phyloP scores from a whole-genome alignment of 805 yeast genomes.

The Myxozyma lipomycoides region DNA sequence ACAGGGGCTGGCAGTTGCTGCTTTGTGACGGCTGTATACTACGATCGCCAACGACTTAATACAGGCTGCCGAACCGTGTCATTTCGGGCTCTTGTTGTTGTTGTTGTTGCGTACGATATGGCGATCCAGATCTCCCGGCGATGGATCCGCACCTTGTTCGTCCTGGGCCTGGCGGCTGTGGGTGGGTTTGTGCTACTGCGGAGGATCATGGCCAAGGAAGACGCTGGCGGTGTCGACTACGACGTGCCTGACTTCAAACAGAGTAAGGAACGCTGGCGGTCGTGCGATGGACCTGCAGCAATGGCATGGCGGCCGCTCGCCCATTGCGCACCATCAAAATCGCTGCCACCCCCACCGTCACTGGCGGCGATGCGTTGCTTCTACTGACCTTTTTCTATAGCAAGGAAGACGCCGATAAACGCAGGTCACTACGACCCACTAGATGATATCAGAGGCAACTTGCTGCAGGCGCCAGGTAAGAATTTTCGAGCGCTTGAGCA shows the following conservation, averaged over 20 bases:
- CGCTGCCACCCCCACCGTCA: too few relatives aligned
- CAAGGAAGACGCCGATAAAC: background rate
- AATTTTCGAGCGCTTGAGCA: background rate
- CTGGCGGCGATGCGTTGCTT: background rate
- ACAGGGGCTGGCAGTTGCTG: too few relatives aligned
- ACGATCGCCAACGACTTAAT: too few relatives aligned
- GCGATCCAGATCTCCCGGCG: background rate
- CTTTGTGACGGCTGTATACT: too few relatives aligned
- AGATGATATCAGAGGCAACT: conserved; percentile 14
- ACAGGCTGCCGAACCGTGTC: too few relatives aligned
- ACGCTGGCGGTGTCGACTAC: conserved; percentile 6
- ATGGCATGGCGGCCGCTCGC: too few relatives aligned
- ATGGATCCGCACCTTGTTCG: background rate
- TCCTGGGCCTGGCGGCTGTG: background rate
- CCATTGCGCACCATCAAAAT: too few relatives aligned
- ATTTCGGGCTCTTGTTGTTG: too few relatives aligned
- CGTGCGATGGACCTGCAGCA: too few relatives aligned
- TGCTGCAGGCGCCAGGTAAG: conserved; percentile 21
- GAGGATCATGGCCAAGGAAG: background rate
- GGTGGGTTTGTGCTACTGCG: background rate
- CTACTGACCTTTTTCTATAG: background rate
- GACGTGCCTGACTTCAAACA: conserved; percentile 19
- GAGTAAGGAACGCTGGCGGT: conserved; percentile 9
- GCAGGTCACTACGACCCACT: conserved; percentile 9
- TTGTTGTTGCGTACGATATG: background rate